phyloP scores from a whole-genome alignment of 148 eudicot genomes.

The Vaccinium corymbosum region DNA sequence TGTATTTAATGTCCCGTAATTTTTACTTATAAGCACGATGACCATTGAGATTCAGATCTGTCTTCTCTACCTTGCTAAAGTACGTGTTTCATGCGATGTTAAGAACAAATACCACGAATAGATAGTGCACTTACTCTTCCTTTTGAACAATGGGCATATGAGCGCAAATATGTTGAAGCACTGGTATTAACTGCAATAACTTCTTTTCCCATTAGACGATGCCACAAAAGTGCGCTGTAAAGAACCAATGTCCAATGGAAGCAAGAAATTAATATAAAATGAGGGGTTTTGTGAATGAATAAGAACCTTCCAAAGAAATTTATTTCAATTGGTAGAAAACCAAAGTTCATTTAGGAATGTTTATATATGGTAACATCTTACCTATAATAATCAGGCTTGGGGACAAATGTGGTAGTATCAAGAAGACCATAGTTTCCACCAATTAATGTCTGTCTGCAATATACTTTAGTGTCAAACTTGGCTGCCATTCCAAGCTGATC shows the following conservation, averaged over 20 bases:
- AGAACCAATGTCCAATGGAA: constrained; percentile 11
- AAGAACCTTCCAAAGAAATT: background rate
- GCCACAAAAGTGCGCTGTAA: constrained; percentile 80
- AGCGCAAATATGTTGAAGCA: constrained; percentile 54
- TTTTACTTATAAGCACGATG: background rate
- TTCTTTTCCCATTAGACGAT: constrained; percentile 74
- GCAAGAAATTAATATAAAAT: background rate
- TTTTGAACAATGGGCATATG: constrained; percentile 82
- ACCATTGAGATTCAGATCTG: background rate
- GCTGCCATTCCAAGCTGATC: constrained; percentile 90
- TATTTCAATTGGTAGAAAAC: background rate
- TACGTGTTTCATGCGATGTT: background rate
- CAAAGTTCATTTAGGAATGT: background rate
- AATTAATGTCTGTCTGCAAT: constrained; percentile 74
- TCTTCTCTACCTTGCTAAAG: background rate
- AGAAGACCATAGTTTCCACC: constrained; percentile 92
- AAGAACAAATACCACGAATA: background rate
- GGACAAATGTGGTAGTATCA: constrained; percentile 53
- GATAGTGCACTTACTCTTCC: constrained; percentile 51
- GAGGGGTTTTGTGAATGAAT: background rate
- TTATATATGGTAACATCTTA: constrained; percentile 11
- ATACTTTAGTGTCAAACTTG: constrained; percentile 66
- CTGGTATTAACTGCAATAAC: constrained; percentile 55
- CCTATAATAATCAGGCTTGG: constrained; percentile 92
- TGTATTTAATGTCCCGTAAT: background rate